Evolutionary conservation across 306 rosid genomes (phyloP).

Genomic region (Crataegus laevigata): DNA sequence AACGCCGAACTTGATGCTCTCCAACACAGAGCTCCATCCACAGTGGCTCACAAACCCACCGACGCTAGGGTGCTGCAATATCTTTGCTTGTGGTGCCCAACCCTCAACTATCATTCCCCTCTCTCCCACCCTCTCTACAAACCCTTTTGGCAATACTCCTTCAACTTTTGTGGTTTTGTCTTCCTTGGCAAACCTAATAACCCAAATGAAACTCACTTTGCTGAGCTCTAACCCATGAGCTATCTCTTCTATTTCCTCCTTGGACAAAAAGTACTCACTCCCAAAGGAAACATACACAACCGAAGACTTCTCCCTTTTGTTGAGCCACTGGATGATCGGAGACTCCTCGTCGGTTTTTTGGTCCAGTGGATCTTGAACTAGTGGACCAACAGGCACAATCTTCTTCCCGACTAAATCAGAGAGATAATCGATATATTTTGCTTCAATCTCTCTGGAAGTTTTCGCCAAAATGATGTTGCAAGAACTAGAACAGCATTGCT

Average conservation of each 20-base stretch:
- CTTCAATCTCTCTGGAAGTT: conserved; percentile 16
- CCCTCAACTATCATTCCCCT: background rate
- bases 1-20: background rate
- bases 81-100: background rate
- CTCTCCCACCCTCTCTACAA: background rate
- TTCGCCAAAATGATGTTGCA: background rate
- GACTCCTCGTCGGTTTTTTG: background rate
- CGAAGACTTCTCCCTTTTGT: background rate
- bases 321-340: background rate
- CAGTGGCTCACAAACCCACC: too few species aligned
- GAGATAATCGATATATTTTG: conserved; percentile 16
- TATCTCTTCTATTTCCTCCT: background rate
- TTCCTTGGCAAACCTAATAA: background rate
- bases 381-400: conserved; percentile 20
- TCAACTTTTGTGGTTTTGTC: background rate
- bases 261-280: background rate
- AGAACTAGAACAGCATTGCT: background rate
- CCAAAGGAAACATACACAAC: background rate
- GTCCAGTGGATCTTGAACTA: conserved; percentile 8
- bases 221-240: background rate
- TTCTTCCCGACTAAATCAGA: conserved; percentile 2
- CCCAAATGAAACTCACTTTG: background rate
- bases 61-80: too few species aligned
- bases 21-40: background rate
- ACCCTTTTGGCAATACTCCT: background rate